These are phyloP conservation scores for Claviceps fusiformis DNA, from an alignment of 2,329 filamentous ascomycete species.

Conservation along the genomic window DNA sequence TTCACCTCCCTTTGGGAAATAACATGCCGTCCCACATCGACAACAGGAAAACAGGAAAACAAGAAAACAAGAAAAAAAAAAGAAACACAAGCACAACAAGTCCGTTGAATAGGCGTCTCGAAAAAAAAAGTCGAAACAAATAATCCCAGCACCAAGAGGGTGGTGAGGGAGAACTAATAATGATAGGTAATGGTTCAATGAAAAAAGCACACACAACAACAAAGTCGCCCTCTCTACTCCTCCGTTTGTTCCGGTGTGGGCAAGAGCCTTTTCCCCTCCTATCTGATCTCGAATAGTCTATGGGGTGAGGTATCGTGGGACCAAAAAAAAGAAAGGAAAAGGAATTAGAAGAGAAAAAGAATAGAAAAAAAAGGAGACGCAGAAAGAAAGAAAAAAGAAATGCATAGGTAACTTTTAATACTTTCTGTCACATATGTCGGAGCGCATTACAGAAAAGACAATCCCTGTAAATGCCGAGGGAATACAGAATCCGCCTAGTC, in stretches of 20 bases:
- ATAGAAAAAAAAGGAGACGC: neutral
- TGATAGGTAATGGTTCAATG: conserved; percentile 1
- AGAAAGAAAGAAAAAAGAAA: conserved; percentile 11
- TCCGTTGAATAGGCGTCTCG: neutral
- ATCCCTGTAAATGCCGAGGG: conserved; percentile 35
- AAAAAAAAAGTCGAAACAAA: neutral
- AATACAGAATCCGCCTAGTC: conserved; percentile 32
- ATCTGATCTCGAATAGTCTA: conserved; percentile 26
- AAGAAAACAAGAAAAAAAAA: neutral
- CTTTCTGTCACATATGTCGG: conserved; percentile 25
- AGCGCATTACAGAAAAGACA: conserved; percentile 10
- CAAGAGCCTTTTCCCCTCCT: conserved; percentile 13
- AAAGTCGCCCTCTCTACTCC: conserved; percentile 7
- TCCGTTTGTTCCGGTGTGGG: conserved; percentile 12
- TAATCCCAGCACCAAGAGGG: conserved; percentile 1
- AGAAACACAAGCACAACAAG: neutral
- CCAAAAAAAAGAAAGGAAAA: conserved; percentile 8
- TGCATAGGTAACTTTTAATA: conserved; percentile 30
- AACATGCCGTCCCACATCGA: neutral
- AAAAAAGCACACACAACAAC: neutral
- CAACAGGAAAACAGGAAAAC: neutral
- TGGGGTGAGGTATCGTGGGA: conserved; percentile 36
- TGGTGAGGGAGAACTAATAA: neutral
- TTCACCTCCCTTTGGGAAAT: neutral
- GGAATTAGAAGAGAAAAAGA: neutral